Percentiles rank a stretch among this genome's conserved stretches.
These are phyloP conservation scores for Magnusiomyces suaveolens DNA, from an alignment of 1,139 yeast genomes.

Conservation along the genomic window DNA sequence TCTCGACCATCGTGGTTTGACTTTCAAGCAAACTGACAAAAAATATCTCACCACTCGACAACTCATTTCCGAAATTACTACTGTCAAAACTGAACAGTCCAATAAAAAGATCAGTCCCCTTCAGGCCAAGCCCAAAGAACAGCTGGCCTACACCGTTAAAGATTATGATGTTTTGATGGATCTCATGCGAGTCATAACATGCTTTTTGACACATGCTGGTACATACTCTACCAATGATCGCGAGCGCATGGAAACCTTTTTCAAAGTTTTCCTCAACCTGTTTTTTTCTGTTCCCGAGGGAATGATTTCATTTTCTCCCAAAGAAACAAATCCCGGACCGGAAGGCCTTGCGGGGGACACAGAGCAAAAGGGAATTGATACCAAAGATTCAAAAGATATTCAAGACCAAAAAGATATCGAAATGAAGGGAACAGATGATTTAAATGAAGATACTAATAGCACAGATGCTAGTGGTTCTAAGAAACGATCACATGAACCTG, in stretches of 20 bases:
- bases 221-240: constrained; percentile 76
- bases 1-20: constrained; percentile 86
- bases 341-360: constrained; percentile 17
- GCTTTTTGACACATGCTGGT: constrained; percentile 56
- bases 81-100: constrained; percentile 82
- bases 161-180: constrained; percentile 69
- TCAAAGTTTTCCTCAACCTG: constrained; percentile 57
- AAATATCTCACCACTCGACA: constrained; percentile 84
- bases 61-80: constrained; percentile 80
- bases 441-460: no score
- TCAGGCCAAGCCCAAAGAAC: constrained; percentile 80
- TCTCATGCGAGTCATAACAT: constrained; percentile 55
- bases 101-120: constrained; percentile 73
- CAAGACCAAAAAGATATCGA: neutral
- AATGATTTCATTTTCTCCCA: constrained; percentile 17
- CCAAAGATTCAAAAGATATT: neutral
- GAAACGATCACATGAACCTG: constrained; percentile 35
- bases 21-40: constrained; percentile 94
- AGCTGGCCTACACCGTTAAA: constrained; percentile 55
- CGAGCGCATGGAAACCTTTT: constrained; percentile 62
- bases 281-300: constrained; percentile 48
- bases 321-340: no score
- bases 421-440: neutral
- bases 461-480: constrained; percentile 17
- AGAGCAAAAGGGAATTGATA: constrained; percentile 13